A percentile compares a stretch with the other conserved stretches of the same genome.
Evolutionary conservation across 371 early-diverging fungal species (phyloP).

Genomic region (Vairimorpha necatrix): DNA sequence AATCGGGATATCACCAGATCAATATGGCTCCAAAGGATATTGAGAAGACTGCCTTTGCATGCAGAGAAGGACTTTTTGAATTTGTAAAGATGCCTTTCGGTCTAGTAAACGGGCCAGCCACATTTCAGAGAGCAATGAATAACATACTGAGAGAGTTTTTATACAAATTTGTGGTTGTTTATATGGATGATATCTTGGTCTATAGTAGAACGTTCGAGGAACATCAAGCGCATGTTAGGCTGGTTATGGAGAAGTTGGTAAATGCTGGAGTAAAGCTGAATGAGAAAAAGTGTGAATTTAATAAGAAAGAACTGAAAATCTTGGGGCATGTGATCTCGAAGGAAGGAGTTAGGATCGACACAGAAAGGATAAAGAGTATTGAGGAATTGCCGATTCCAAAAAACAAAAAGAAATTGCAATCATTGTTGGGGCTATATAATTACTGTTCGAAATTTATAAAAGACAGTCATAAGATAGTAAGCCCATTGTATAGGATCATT

Average conservation of each 20-base stretch:
- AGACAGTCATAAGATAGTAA: background rate
- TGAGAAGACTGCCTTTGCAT: slow-evolving; percentile 65
- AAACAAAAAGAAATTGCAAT: slow-evolving; percentile 22
- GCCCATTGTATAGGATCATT: background rate
- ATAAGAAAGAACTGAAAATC: slow-evolving; percentile 32
- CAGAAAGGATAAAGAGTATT: slow-evolving; percentile 12
- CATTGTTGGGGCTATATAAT: slow-evolving; percentile 35
- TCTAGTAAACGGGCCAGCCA: too few relatives aligned
- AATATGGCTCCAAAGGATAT: slow-evolving; percentile 34
- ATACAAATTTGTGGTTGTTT: slow-evolving; percentile 11
- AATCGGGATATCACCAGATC: slow-evolving; percentile 65
- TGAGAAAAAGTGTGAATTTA: slow-evolving; percentile 11
- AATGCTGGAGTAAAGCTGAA: background rate
- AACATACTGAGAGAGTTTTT: slow-evolving; percentile 16
- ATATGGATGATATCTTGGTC: slow-evolving; percentile 38
- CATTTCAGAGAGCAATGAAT: slow-evolving; percentile 52
- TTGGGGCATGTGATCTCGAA: slow-evolving; percentile 11
- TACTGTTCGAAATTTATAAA: slow-evolving; percentile 37
- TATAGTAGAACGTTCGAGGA: slow-evolving; percentile 19
- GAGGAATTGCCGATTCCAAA: background rate
- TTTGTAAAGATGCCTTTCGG: slow-evolving; percentile 53
- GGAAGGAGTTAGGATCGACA: background rate
- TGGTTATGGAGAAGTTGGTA: background rate
- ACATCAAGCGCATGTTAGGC: slow-evolving; percentile 15
- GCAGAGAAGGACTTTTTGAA: slow-evolving; percentile 56